Conservation (phyloP, 2,329 filamentous ascomycete genomes). For the Tympanopsis confertula region DNA sequence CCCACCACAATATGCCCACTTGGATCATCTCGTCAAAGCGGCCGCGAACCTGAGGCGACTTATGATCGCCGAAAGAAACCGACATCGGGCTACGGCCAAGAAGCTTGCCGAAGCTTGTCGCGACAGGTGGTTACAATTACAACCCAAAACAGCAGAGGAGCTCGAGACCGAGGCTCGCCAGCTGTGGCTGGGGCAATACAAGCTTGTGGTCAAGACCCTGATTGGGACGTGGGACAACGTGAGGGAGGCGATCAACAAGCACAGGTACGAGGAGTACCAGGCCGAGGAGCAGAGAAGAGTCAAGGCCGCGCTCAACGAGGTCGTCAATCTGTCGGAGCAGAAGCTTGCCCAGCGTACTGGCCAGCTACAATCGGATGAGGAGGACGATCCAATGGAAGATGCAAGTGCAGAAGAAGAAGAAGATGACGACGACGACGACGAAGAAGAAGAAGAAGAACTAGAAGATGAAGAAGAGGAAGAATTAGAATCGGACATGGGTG, state of each 20-base stretch:
- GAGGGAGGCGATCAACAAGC: constrained; percentile 45
- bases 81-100: constrained; percentile 69
- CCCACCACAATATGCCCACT: constrained; percentile 70
- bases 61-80: constrained; percentile 65
- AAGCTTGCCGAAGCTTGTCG: constrained; percentile 67
- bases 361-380: constrained; percentile 25
- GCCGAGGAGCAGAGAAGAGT: constrained; percentile 51
- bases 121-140: constrained; percentile 62
- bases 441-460: constrained; percentile 16
- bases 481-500: constrained; percentile 29
- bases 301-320: constrained; percentile 61
- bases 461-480: constrained; percentile 23
- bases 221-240: constrained; percentile 55
- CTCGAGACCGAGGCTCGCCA: constrained; percentile 67
- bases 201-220: constrained; percentile 50
- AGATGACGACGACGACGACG: constrained; percentile 33
- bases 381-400: constrained; percentile 19
- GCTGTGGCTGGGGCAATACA: constrained; percentile 58
- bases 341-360: constrained; percentile 46
- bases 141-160: constrained; percentile 69
- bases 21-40: constrained; percentile 74
- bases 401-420: constrained; percentile 33
- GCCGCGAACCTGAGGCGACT: constrained; percentile 70
- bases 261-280: constrained; percentile 49
- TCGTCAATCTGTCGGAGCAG: constrained; percentile 59